A percentile compares a stretch with the other conserved stretches of the same genome.
phyloP scores from a whole-genome alignment of 768 basidiomycete species.

The Leucosporidium yakuticum region DNA sequence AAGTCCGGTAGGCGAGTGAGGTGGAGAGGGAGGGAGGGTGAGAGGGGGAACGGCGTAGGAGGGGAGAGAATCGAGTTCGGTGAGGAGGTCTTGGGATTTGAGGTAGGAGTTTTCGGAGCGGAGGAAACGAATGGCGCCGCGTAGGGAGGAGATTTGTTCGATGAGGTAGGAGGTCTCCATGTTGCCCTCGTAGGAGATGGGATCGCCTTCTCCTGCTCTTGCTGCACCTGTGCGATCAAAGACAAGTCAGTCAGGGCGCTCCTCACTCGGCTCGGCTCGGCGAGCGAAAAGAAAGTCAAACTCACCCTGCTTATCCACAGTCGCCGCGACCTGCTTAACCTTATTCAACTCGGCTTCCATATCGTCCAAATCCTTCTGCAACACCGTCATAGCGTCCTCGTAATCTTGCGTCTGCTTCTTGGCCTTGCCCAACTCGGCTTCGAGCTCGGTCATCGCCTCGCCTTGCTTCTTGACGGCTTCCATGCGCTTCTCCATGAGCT shows the following conservation, averaged over 20 bases:
- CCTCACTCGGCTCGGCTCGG: neutral
- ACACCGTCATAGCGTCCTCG: constrained; percentile 86
- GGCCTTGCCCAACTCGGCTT: constrained; percentile 68
- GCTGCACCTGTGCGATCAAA: constrained; percentile 8
- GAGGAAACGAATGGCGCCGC: constrained; percentile 84
- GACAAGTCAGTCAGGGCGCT: neutral
- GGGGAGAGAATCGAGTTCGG: constrained; percentile 69
- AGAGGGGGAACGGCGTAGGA: constrained; percentile 61
- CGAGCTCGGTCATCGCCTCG: constrained; percentile 73
- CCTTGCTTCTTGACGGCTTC: constrained; percentile 78
- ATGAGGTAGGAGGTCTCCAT: constrained; percentile 79
- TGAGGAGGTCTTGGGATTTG: constrained; percentile 82
- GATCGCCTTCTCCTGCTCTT: constrained; percentile 55
- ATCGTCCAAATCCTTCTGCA: constrained; percentile 78
- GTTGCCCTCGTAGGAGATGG: constrained; percentile 64
- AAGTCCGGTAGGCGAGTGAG: constrained; percentile 50
- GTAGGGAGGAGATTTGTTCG: constrained; percentile 86
- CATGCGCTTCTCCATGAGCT: constrained; percentile 87
- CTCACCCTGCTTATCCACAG: constrained; percentile 68
- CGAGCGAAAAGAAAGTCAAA: neutral
- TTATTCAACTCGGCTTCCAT: constrained; percentile 83
- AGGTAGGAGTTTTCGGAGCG: constrained; percentile 88
- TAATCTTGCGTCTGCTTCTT: constrained; percentile 83
- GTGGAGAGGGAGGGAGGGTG: constrained; percentile 58
- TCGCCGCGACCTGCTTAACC: constrained; percentile 56